These are phyloP conservation scores for Hirschfeldia incana DNA, from an alignment of 345 rosid species.

Conservation along the genomic window DNA sequence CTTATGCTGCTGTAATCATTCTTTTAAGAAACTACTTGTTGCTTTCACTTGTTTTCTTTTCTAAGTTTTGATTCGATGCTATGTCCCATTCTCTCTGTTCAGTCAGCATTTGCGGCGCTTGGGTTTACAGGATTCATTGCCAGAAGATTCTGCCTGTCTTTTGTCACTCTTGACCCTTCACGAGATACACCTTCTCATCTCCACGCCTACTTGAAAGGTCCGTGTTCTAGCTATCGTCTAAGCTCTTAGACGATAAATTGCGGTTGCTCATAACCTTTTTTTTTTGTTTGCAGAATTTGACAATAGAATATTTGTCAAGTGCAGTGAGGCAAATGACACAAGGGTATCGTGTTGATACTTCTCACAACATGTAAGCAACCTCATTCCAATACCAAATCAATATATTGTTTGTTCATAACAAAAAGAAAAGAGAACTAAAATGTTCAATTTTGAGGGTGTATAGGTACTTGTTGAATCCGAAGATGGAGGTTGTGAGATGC, in stretches of 20 bases:
- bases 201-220: constrained; percentile 74
- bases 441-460: not conserved
- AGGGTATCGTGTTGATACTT: constrained; percentile 80
- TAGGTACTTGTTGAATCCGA: constrained; percentile 86
- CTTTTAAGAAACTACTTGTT: too few relatives aligned
- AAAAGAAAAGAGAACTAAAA: not conserved
- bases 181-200: constrained; percentile 84
- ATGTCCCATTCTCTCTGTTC: too few relatives aligned
- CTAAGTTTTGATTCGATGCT: too few relatives aligned
- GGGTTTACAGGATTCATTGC: too few relatives aligned
- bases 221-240: not conserved
- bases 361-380: constrained; percentile 68
- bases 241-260: not conserved
- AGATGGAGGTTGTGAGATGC: constrained; percentile 75
- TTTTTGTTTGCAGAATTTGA: constrained; percentile 56
- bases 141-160: constrained; percentile 70
- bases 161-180: constrained; percentile 88
- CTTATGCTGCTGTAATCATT: too few relatives aligned
- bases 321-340: constrained; percentile 86
- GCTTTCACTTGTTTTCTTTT: too few relatives aligned
- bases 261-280: not conserved
- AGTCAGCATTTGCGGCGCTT: too few relatives aligned
- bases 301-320: constrained; percentile 58
- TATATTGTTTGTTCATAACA: not conserved
- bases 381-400: not conserved